phyloP scores from a whole-genome alignment of 2,329 filamentous ascomycete genomes.

The Phyllosticta paracitricarpa region DNA sequence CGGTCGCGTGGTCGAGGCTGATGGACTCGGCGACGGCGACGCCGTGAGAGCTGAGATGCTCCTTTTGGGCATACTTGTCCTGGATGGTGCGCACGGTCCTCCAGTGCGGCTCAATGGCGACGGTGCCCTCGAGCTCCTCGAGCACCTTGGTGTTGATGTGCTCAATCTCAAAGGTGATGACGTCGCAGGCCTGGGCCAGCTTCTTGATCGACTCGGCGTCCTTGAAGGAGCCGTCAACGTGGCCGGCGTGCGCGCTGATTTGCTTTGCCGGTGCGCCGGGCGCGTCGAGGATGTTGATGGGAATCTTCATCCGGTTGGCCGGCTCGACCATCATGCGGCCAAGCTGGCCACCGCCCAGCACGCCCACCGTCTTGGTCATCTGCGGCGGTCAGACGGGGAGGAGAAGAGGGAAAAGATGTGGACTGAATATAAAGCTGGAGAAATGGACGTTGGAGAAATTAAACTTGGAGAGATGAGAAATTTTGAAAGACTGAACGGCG shows the following conservation, averaged over 20 bases:
- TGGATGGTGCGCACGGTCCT: slow-evolving; percentile 80
- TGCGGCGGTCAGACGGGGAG: not conserved
- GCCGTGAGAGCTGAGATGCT: slow-evolving; percentile 57
- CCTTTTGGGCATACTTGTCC: slow-evolving; percentile 87
- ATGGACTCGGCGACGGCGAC: slow-evolving; percentile 66
- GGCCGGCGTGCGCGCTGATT: slow-evolving; percentile 62
- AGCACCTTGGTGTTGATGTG: slow-evolving; percentile 86
- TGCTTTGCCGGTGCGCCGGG: slow-evolving; percentile 74
- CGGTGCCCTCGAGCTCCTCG: slow-evolving; percentile 64
- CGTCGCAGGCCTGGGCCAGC: slow-evolving; percentile 66
- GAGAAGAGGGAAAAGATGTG: not conserved
- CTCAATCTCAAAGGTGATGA: slow-evolving; percentile 90
- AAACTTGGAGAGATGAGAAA: no score
- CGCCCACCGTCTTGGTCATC: slow-evolving; percentile 22
- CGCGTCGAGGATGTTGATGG: slow-evolving; percentile 69
- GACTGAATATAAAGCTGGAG: not conserved
- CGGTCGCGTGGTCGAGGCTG: slow-evolving; percentile 50
- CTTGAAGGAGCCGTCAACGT: slow-evolving; percentile 82
- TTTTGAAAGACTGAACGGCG: no score
- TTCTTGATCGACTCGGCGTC: slow-evolving; percentile 67
- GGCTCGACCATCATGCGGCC: slow-evolving; percentile 90
- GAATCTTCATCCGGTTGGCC: slow-evolving; percentile 68
- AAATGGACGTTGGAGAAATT: no score
- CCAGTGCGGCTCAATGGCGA: slow-evolving; percentile 69
- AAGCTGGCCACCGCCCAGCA: slow-evolving; percentile 47